These are phyloP conservation scores for Mrakia frigida DNA, from an alignment of 768 basidiomycete genomes.

Conservation along the genomic window DNA sequence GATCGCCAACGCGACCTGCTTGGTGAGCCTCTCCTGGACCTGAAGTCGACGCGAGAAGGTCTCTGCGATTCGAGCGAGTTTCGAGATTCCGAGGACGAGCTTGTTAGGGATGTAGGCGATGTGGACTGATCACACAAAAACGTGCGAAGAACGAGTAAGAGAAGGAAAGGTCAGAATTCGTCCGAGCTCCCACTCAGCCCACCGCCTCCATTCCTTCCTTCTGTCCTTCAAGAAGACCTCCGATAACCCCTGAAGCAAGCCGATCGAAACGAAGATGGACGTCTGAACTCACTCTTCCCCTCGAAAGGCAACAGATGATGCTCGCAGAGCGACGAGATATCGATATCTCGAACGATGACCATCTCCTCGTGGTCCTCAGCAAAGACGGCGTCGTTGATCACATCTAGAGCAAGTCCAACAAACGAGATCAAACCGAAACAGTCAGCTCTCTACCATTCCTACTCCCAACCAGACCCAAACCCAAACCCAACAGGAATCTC, in stretches of 20 bases:
- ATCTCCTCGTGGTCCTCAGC: slow-evolving; percentile 99
- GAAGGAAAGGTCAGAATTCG: neutral
- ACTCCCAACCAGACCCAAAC: neutral
- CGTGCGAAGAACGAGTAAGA: neutral
- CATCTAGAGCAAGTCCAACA: slow-evolving; percentile 56
- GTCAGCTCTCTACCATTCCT: neutral
- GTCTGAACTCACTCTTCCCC: neutral
- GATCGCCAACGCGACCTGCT: slow-evolving; percentile 95
- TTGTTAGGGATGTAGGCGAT: slow-evolving; percentile 97
- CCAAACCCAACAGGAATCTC: neutral
- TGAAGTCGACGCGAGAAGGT: slow-evolving; percentile 93
- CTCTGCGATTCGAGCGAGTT: slow-evolving; percentile 93
- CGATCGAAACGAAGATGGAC: neutral
- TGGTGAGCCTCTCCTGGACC: slow-evolving; percentile 94
- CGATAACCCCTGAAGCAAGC: neutral
- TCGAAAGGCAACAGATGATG: slow-evolving; percentile 98
- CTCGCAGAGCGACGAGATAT: slow-evolving; percentile 94
- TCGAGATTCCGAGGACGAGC: slow-evolving; percentile 88
- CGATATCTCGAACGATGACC: slow-evolving; percentile 96
- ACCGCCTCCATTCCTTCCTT: neutral
- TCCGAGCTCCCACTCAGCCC: neutral
- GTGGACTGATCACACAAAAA: slow-evolving; percentile 59
- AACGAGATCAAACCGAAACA: neutral
- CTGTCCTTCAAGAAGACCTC: neutral
- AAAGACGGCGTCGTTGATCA: slow-evolving; percentile 97